Evolutionary conservation across 1,139 yeast genomes (phyloP).

Genomic region (Saccharomyces hybrid): DNA sequence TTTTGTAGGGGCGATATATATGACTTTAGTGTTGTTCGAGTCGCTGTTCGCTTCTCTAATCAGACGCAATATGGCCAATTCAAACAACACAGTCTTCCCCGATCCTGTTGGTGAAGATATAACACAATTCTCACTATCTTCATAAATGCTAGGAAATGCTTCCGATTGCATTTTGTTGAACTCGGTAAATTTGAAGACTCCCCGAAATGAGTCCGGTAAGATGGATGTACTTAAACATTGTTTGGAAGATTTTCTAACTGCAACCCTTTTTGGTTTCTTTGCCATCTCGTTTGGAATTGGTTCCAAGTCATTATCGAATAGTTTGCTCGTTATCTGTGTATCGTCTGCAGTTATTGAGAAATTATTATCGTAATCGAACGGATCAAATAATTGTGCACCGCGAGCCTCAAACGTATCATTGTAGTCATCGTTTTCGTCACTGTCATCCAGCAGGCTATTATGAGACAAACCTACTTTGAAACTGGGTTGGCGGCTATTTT

Average conservation of each 20-base stretch:
- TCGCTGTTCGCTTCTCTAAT: conserved; percentile 20
- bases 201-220: conserved; percentile 30
- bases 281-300: not conserved
- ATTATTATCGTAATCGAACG: conserved; percentile 2
- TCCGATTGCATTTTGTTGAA: conserved; percentile 47
- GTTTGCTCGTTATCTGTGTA: conserved; percentile 7
- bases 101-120: conserved; percentile 52
- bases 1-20: conserved; percentile 51
- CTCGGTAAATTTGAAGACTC: conserved; percentile 33
- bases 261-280: conserved; percentile 5
- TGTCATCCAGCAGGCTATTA: conserved; percentile 21
- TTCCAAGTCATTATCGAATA: not conserved
- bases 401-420: conserved; percentile 3
- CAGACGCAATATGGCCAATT: conserved; percentile 41
- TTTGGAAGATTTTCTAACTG: conserved; percentile 1
- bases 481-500: conserved; percentile 12
- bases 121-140: conserved; percentile 37
- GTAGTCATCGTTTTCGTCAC: conserved; percentile 10
- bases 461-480: conserved; percentile 19
- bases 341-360: conserved; percentile 13
- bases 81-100: conserved; percentile 50
- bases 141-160: conserved; percentile 36
- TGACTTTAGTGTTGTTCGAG: conserved; percentile 31
- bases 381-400: not conserved
- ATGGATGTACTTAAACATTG: conserved; percentile 5